Conservation (phyloP, 23 red algal species). For the Gracilaria domingensis region DNA sequence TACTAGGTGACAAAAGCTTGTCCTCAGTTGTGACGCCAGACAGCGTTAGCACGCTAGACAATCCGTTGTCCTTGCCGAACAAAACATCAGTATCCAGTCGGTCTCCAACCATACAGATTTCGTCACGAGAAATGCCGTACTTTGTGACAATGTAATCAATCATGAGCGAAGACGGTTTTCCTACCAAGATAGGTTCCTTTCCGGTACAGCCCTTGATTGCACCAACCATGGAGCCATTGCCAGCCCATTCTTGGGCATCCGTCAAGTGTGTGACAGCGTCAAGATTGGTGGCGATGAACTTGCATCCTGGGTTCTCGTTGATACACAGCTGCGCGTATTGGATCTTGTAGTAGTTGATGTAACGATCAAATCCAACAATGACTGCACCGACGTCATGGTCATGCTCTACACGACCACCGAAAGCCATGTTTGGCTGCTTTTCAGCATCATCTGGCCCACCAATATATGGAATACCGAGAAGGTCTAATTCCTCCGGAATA, state of each 20-base stretch:
- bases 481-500: constrained; percentile 90
- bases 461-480: constrained; percentile 87
- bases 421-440: constrained; percentile 90
- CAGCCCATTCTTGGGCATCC: constrained; percentile 99
- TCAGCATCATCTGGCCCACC: constrained; percentile 89
- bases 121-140: constrained; percentile 68
- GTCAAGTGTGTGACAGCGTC: constrained; percentile 98
- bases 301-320: constrained; percentile 86
- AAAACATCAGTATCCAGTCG: constrained; percentile 98
- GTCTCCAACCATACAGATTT: constrained; percentile 99
- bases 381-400: constrained; percentile 98
- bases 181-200: constrained; percentile 95
- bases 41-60: constrained; percentile 81
- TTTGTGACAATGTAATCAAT: constrained; percentile 98
- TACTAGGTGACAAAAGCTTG: constrained; percentile 55
- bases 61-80: constrained; percentile 97
- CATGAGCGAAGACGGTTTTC: constrained; percentile 95
- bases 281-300: constrained; percentile 97
- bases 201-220: constrained; percentile 98
- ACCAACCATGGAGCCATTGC: constrained; percentile 99
- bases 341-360: constrained; percentile 99
- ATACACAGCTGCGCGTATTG: constrained; percentile 99
- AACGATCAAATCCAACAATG: constrained; percentile 98
- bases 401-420: constrained; percentile 79
- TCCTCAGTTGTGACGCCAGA: constrained; percentile 95